phyloP scores from a whole-genome alignment of 2,329 filamentous ascomycete species.

The Monosporascus sp. region DNA sequence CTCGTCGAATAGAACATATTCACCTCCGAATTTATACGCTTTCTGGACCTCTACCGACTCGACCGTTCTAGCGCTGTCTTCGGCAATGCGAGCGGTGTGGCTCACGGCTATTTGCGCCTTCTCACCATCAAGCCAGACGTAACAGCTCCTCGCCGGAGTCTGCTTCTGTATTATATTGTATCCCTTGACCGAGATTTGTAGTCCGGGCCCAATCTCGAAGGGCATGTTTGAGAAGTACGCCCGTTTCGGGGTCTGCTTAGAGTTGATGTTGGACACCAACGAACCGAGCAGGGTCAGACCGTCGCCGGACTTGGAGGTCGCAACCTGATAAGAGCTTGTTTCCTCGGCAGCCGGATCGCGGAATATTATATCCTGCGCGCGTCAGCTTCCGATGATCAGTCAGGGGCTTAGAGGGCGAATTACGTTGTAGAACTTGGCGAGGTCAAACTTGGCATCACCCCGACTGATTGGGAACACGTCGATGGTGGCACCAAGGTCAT shows the following conservation, averaged over 20 bases:
- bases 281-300: conserved; percentile 76
- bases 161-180: conserved; percentile 87
- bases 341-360: conserved; percentile 69
- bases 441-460: conserved; percentile 66
- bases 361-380: conserved; percentile 78
- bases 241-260: conserved; percentile 79
- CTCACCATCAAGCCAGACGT: conserved; percentile 85
- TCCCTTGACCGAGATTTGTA: conserved; percentile 88
- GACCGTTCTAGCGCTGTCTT: conserved; percentile 71
- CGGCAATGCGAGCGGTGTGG: conserved; percentile 69
- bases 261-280: conserved; percentile 82
- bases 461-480: conserved; percentile 88
- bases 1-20: conserved; percentile 77
- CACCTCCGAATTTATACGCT: conserved; percentile 93
- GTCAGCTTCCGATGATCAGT: conserved; percentile 15
- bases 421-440: conserved; percentile 88
- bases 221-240: conserved; percentile 83
- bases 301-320: conserved; percentile 63
- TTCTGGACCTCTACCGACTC: conserved; percentile 81
- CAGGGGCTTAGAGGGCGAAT: conserved; percentile 17
- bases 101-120: conserved; percentile 73
- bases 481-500: conserved; percentile 86
- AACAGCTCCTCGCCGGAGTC: conserved; percentile 74
- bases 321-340: conserved; percentile 51
- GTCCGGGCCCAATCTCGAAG: conserved; percentile 77